Conservation (phyloP, 495 filamentous ascomycete species). For the Astrothelium subdiscretum region DNA sequence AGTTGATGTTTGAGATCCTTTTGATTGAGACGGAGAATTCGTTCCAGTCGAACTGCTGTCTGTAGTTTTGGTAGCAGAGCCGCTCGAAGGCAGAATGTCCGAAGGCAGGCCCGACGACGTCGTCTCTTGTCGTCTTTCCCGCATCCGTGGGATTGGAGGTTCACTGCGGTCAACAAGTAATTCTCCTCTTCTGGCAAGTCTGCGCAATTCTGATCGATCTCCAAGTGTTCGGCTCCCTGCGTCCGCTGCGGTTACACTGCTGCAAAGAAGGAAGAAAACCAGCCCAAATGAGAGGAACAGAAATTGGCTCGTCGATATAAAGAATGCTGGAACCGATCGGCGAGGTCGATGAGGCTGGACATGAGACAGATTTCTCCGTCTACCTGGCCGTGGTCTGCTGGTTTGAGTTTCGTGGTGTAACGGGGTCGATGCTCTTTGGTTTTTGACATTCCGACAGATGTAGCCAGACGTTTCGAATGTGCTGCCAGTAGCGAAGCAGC, state of each 20-base stretch:
- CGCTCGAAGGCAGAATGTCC: neutral
- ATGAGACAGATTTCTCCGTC: neutral
- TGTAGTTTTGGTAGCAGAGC: neutral
- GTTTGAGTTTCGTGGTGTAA: neutral
- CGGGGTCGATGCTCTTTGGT: neutral
- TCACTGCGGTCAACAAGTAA: neutral
- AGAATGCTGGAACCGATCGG: neutral
- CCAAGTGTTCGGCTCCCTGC: neutral
- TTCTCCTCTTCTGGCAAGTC: constrained; percentile 1
- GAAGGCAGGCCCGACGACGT: neutral
- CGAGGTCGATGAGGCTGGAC: neutral
- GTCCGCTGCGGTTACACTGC: neutral
- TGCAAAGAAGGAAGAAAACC: neutral
- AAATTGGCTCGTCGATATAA: neutral
- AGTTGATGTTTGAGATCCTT: neutral
- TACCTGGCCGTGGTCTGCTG: neutral
- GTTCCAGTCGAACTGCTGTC: neutral
- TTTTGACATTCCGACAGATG: neutral
- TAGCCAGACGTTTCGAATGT: neutral
- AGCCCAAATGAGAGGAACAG: neutral
- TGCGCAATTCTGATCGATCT: neutral
- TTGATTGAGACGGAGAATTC: neutral
- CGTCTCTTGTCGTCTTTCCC: neutral
- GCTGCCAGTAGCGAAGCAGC: neutral
- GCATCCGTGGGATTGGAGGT: neutral